These are phyloP conservation scores for Aschersonia sp. DNA, from an alignment of 2,329 filamentous ascomycete genomes.

Conservation along the genomic window DNA sequence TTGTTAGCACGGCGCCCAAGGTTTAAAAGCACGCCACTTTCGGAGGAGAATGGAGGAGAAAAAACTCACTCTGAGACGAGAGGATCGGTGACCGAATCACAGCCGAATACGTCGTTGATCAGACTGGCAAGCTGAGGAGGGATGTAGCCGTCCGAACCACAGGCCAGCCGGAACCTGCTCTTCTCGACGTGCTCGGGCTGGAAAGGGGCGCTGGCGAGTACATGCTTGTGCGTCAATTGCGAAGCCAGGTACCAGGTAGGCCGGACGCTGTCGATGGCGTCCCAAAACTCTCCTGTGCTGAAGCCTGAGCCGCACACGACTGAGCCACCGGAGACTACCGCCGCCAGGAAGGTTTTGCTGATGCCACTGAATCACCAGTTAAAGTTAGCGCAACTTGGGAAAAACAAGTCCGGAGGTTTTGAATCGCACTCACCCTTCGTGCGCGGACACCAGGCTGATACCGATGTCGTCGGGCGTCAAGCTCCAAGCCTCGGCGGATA, in stretches of 20 bases:
- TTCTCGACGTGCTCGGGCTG: not conserved
- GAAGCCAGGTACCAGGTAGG: not conserved
- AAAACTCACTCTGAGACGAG: not conserved
- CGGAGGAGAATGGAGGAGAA: not conserved
- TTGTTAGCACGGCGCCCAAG: too few relatives aligned
- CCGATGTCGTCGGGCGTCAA: slow-evolving; percentile 1
- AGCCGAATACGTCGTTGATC: slow-evolving; percentile 2
- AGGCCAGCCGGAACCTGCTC: not conserved
- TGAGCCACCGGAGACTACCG: not conserved
- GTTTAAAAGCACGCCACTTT: too few relatives aligned
- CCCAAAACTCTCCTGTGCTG: not conserved
- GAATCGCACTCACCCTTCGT: slow-evolving; percentile 2
- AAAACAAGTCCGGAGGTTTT: not conserved
- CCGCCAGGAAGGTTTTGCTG: not conserved
- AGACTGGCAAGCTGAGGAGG: slow-evolving; percentile 1
- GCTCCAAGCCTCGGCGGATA: slow-evolving; percentile 1
- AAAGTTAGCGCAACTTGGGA: not conserved
- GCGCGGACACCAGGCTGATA: slow-evolving; percentile 2
- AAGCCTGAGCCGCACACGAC: not conserved
- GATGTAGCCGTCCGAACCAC: not conserved
- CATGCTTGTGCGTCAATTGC: not conserved
- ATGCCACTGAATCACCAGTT: not conserved
- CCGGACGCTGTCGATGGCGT: not conserved
- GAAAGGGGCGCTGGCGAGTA: not conserved
- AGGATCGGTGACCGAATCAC: slow-evolving; percentile 1